These are phyloP conservation scores for Plectosphaerella sp. DNA, from an alignment of 2,329 filamentous ascomycete species.

Conservation along the genomic window DNA sequence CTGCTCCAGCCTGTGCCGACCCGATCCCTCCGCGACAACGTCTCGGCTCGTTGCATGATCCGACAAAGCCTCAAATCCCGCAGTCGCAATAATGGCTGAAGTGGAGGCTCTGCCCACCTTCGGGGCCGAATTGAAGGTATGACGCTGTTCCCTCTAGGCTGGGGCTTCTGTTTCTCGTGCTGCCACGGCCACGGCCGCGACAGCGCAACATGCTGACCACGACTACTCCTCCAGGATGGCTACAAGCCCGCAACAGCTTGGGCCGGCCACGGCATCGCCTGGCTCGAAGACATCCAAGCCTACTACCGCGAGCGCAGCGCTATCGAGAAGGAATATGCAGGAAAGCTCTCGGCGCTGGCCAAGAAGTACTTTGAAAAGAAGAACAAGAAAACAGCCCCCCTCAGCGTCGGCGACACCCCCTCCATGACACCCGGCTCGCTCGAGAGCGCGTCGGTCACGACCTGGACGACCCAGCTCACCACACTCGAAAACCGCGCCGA, in stretches of 20 bases:
- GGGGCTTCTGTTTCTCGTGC: not conserved
- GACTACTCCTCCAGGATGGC: constrained; percentile 63
- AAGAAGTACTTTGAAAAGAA: constrained; percentile 99
- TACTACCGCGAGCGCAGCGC: constrained; percentile 93
- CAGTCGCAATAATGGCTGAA: constrained; percentile 63
- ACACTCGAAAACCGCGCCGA: constrained; percentile 83
- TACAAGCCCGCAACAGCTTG: constrained; percentile 94
- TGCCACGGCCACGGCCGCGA: constrained; percentile 3
- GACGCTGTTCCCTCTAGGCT: constrained; percentile 7
- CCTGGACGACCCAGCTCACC: constrained; percentile 90
- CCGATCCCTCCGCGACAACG: not conserved
- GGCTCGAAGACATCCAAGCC: constrained; percentile 94
- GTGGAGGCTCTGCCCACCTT: constrained; percentile 81
- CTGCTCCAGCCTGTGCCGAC: too few relatives aligned
- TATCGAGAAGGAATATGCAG: constrained; percentile 95
- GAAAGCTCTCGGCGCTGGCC: constrained; percentile 79
- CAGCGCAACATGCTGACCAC: not conserved
- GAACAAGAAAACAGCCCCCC: constrained; percentile 75
- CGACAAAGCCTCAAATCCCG: constrained; percentile 7
- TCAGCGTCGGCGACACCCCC: constrained; percentile 93
- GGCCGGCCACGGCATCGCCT: constrained; percentile 84
- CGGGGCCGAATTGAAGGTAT: constrained; percentile 88
- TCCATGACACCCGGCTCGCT: constrained; percentile 91
- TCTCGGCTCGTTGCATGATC: constrained; percentile 14
- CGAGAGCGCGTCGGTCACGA: constrained; percentile 93